A percentile compares a stretch with the other conserved stretches of the same genome.
Conservation (phyloP, 2,329 filamentous ascomycete genomes). For the Epichloe typhina region DNA sequence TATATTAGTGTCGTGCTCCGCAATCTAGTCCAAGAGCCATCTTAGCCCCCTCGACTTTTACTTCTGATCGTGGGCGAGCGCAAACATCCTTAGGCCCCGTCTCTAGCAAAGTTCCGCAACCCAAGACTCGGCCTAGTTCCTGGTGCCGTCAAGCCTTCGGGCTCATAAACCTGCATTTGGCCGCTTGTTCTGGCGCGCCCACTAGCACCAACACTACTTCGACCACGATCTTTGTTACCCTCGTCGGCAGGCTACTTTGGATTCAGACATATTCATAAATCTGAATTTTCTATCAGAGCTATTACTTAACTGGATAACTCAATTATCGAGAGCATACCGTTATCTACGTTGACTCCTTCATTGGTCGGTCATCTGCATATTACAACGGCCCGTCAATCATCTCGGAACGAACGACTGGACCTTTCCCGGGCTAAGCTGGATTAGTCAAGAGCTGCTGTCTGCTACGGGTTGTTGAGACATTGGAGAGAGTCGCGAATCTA, state of each 20-base stretch:
- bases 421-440: neutral
- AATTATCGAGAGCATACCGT: neutral
- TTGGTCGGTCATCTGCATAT: neutral
- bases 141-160: constrained; percentile 6
- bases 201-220: constrained; percentile 5
- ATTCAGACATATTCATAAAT: neutral
- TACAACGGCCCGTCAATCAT: neutral
- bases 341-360: neutral
- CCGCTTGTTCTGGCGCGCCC: constrained; percentile 3
- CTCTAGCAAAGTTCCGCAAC: constrained; percentile 11
- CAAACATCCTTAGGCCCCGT: constrained; percentile 11
- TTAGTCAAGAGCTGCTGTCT: neutral
- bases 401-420: neutral
- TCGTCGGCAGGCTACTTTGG: neutral
- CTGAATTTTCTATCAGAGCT: neutral
- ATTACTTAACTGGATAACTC: neutral
- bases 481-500: neutral
- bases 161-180: constrained; percentile 6
- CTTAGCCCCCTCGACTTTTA: constrained; percentile 13
- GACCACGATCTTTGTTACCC: neutral
- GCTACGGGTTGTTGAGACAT: neutral
- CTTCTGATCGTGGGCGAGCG: constrained; percentile 13
- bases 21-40: constrained; percentile 19
- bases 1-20: constrained; percentile 28
- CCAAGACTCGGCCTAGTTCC: constrained; percentile 8